Percentiles rank a stretch among this genome's conserved stretches.
These are phyloP conservation scores for Vitis hybrid DNA, from an alignment of 177 flowering plant genomes.

Conservation along the genomic window DNA sequence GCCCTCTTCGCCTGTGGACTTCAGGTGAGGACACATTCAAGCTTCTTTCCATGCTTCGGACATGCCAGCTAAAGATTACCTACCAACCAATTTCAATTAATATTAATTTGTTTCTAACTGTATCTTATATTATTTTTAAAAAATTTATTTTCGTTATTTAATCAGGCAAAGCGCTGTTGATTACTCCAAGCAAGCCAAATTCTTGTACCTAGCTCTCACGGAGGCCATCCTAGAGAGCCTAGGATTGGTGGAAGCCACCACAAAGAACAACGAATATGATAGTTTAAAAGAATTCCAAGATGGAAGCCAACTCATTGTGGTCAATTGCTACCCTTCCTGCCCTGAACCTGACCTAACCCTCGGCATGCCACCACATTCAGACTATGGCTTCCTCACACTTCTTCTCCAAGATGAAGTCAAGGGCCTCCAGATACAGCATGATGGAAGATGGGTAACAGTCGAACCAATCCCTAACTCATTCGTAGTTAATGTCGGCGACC, in stretches of 20 bases:
- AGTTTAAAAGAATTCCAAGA: constrained; percentile 43
- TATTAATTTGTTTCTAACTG: background rate
- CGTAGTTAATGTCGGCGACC: constrained; percentile 69
- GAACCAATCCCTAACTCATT: constrained; percentile 55
- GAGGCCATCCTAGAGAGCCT: constrained; percentile 75
- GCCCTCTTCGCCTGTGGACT: constrained; percentile 76
- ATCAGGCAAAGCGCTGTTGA: constrained; percentile 12
- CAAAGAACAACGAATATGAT: constrained; percentile 17
- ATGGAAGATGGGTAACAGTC: constrained; percentile 57
- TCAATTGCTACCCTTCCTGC: constrained; percentile 68
- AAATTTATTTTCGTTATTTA: no score
- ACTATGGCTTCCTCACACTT: constrained; percentile 69
- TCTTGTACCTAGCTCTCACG: constrained; percentile 50
- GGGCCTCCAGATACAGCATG: constrained; percentile 55
- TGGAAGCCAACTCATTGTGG: constrained; percentile 79
- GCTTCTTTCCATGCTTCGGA: no score
- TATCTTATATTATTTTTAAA: background rate
- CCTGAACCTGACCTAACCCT: constrained; percentile 67
- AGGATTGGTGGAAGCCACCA: constrained; percentile 25
- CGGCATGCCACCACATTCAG: constrained; percentile 74
- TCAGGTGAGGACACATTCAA: constrained; percentile 42
- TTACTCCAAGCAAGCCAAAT: constrained; percentile 55
- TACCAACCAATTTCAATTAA: no score
- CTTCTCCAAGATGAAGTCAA: constrained; percentile 62
- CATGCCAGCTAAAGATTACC: no score